These are phyloP conservation scores for Dioszegia aurantiaca DNA, from an alignment of 768 basidiomycete genomes.

Conservation along the genomic window DNA sequence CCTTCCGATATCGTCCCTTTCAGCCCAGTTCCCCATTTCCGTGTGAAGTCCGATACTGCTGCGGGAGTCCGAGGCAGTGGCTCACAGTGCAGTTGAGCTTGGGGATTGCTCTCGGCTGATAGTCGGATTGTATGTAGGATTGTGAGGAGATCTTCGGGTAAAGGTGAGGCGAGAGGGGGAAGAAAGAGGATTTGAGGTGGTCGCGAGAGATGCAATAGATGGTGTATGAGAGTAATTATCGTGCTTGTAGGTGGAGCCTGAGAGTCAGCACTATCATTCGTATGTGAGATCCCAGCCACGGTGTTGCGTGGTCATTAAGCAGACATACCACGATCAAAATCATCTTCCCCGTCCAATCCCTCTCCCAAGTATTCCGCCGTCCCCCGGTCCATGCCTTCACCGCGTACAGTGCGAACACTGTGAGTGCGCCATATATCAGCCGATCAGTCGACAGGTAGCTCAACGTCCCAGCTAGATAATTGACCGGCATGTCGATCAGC, in stretches of 20 bases:
- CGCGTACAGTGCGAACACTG: not conserved
- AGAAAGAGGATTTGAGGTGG: slow-evolving; percentile 52
- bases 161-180: slow-evolving; percentile 40
- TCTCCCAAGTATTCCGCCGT: slow-evolving; percentile 44
- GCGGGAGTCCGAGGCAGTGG: slow-evolving; percentile 38
- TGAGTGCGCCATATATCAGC: slow-evolving; percentile 5
- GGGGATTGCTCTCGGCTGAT: slow-evolving; percentile 25
- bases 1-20: slow-evolving; percentile 42
- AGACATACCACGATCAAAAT: slow-evolving; percentile 46
- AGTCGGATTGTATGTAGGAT: slow-evolving; percentile 48
- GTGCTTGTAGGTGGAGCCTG: slow-evolving; percentile 43
- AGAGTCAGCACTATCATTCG: not conserved
- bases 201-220: slow-evolving; percentile 41
- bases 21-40: slow-evolving; percentile 38
- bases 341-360: slow-evolving; percentile 53
- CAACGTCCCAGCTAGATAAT: slow-evolving; percentile 22
- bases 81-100: slow-evolving; percentile 47
- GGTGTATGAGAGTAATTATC: slow-evolving; percentile 38
- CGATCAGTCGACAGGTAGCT: slow-evolving; percentile 15
- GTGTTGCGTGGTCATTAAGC: not conserved
- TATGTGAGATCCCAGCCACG: not conserved
- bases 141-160: slow-evolving; percentile 44
- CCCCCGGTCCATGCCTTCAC: slow-evolving; percentile 43
- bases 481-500: slow-evolving; percentile 26
- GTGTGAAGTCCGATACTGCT: slow-evolving; percentile 41